These are phyloP conservation scores for Coniochaeta pulveracea DNA, from an alignment of 2,329 filamentous ascomycete species.

Conservation along the genomic window DNA sequence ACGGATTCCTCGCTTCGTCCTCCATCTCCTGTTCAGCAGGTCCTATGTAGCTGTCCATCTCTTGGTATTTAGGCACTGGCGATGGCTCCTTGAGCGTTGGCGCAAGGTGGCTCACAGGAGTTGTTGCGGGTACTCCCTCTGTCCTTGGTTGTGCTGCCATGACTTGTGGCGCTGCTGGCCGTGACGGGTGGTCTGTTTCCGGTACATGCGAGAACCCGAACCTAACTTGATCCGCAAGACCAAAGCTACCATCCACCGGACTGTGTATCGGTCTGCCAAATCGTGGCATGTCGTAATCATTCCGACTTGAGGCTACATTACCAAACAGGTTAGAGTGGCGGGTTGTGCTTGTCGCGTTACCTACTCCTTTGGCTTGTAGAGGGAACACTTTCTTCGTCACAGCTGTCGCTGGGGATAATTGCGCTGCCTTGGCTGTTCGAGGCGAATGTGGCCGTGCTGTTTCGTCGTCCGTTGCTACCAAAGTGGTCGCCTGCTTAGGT, in stretches of 20 bases:
- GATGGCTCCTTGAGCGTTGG: constrained; percentile 10
- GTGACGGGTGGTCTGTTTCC: too few relatives aligned
- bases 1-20: constrained; percentile 5
- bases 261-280: constrained; percentile 10
- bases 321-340: constrained; percentile 7
- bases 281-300: constrained; percentile 9
- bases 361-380: background rate
- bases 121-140: background rate
- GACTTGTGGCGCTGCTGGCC: constrained; percentile 3
- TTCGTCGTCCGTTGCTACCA: too few relatives aligned
- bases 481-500: too few relatives aligned
- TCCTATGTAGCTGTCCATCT: constrained; percentile 9
- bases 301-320: constrained; percentile 4
- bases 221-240: constrained; percentile 16
- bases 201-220: constrained; percentile 17
- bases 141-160: background rate
- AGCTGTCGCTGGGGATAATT: too few relatives aligned
- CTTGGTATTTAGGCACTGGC: constrained; percentile 7
- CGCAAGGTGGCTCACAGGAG: too few relatives aligned
- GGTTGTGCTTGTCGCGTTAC: background rate
- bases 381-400: too few relatives aligned
- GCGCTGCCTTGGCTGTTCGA: too few relatives aligned
- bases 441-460: too few relatives aligned
- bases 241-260: constrained; percentile 6
- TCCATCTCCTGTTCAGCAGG: constrained; percentile 8